A percentile compares a stretch with the other conserved stretches of the same genome.
Conservation (phyloP, 768 basidiomycete genomes). For the Boletus rubroflammeus region DNA sequence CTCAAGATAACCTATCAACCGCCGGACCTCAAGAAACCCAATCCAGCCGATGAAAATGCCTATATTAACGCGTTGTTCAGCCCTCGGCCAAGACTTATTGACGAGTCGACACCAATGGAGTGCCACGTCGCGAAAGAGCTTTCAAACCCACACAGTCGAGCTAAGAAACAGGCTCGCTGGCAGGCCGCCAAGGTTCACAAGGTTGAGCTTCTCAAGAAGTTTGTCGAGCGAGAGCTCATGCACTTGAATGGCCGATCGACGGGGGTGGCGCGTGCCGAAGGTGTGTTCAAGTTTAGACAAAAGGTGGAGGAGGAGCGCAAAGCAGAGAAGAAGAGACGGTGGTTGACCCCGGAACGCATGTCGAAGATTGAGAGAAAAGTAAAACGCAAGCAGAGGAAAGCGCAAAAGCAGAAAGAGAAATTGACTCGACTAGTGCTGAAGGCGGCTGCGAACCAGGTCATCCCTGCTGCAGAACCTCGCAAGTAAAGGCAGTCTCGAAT, state of each 20-base stretch:
- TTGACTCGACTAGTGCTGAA: constrained; percentile 48
- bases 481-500: constrained; percentile 4
- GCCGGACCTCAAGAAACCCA: constrained; percentile 41
- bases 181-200: constrained; percentile 49
- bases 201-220: constrained; percentile 48
- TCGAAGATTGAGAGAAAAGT: constrained; percentile 35
- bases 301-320: constrained; percentile 54
- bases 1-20: constrained; percentile 67
- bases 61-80: constrained; percentile 54
- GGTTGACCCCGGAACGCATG: constrained; percentile 38
- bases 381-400: constrained; percentile 42
- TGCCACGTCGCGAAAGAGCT: constrained; percentile 64
- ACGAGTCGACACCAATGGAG: constrained; percentile 60
- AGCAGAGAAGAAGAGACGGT: constrained; percentile 57
- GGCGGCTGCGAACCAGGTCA: constrained; percentile 57
- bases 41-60: constrained; percentile 47
- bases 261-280: constrained; percentile 68
- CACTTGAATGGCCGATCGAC: constrained; percentile 57
- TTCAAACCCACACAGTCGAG: constrained; percentile 76
- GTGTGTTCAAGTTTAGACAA: constrained; percentile 69
- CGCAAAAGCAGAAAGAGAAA: constrained; percentile 49
- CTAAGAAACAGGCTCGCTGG: constrained; percentile 80
- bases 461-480: constrained; percentile 34
- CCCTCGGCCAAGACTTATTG: constrained; percentile 40
- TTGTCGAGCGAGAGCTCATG: constrained; percentile 50